These are phyloP conservation scores for Mycena galopus DNA, from an alignment of 768 basidiomycete genomes.

Conservation along the genomic window DNA sequence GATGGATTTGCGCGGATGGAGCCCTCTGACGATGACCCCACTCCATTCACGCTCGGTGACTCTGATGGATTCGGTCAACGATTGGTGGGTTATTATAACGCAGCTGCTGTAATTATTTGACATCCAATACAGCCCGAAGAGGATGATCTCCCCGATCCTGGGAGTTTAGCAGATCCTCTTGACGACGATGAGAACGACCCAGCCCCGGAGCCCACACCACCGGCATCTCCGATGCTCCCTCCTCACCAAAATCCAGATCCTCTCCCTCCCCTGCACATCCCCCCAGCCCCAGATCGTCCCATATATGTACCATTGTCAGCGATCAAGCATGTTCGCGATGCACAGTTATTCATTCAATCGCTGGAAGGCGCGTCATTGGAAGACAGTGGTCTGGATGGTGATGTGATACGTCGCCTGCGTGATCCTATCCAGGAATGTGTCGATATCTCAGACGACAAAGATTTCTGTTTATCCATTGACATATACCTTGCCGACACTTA, in stretches of 20 bases:
- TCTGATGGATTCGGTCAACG: no score
- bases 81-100: no score
- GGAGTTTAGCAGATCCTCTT: no score
- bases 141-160: no score
- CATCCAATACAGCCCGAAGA: no score
- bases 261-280: neutral
- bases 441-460: neutral
- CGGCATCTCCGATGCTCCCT: neutral
- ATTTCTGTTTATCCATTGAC: slow-evolving; percentile 38
- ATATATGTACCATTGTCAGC: neutral
- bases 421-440: slow-evolving; percentile 9
- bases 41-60: no score
- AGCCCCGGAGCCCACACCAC: neutral
- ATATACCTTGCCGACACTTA: slow-evolving; percentile 32
- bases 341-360: neutral
- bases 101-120: no score
- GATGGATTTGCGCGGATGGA: no score
- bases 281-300: neutral
- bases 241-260: neutral
- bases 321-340: neutral
- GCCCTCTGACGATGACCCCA: no score
- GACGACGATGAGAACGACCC: no score
- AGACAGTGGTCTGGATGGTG: neutral
- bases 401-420: neutral
- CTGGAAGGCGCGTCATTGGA: neutral